phyloP scores from a whole-genome alignment of 441 rosid genomes.

The Eugenia klotzschiana region DNA sequence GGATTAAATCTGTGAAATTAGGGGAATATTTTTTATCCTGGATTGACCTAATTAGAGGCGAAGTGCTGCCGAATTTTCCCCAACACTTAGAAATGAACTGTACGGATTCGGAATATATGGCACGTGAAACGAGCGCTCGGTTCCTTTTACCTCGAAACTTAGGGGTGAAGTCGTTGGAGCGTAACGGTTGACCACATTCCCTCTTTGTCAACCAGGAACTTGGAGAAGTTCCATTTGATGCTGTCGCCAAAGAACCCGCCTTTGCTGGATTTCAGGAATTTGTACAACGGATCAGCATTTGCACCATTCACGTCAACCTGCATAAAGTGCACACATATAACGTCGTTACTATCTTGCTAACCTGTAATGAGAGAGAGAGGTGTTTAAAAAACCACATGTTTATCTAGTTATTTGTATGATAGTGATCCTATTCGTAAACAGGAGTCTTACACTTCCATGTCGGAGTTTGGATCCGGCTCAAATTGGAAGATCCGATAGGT shows the following conservation, averaged over 20 bases:
- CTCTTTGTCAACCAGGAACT: constrained; percentile 53
- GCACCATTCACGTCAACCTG: constrained; percentile 61
- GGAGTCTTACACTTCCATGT: neutral
- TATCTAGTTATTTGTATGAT: neutral
- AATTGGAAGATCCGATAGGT: neutral
- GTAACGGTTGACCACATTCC: constrained; percentile 49
- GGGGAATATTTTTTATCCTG: too few relatives aligned
- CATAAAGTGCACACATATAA: neutral
- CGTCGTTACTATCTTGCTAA: too few relatives aligned
- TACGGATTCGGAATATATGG: neutral
- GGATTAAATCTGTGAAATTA: too few relatives aligned
- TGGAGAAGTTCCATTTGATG: constrained; percentile 66
- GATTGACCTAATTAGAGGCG: too few relatives aligned
- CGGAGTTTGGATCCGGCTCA: neutral
- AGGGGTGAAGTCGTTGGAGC: constrained; percentile 67
- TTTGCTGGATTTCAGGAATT: constrained; percentile 47
- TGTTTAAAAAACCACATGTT: neutral
- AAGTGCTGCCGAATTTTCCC: too few relatives aligned
- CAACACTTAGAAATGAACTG: neutral
- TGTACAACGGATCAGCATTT: constrained; percentile 46
- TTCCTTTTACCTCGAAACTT: constrained; percentile 40
- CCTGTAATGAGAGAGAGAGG: neutral
- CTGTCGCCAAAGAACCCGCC: constrained; percentile 46
- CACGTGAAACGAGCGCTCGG: neutral
- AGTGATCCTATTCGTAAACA: neutral